These are phyloP conservation scores for Pythium biforme DNA, from an alignment of 352 stramenopile genomes.

Conservation along the genomic window DNA sequence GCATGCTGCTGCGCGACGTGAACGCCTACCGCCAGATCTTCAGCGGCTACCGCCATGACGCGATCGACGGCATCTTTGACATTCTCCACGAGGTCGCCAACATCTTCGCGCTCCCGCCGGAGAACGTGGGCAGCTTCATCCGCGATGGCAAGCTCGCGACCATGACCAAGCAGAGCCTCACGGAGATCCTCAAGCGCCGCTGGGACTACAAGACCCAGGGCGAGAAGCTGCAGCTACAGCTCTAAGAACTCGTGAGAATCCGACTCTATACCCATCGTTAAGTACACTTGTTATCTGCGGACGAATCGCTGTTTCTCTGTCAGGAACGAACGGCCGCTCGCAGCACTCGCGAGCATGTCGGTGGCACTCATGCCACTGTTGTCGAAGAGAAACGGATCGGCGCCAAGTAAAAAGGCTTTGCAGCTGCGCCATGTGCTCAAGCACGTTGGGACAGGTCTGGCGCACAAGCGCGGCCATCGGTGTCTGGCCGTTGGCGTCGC, in stretches of 20 bases:
- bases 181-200: slow-evolving; percentile 70
- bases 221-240: slow-evolving; percentile 64
- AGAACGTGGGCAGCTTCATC: slow-evolving; percentile 78
- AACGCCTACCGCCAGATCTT: slow-evolving; percentile 76
- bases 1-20: slow-evolving; percentile 78
- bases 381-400: not conserved
- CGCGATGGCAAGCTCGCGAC: slow-evolving; percentile 68
- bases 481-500: not conserved
- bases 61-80: slow-evolving; percentile 71
- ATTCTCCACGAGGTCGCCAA: slow-evolving; percentile 81
- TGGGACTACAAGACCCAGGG: slow-evolving; percentile 83
- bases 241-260: slow-evolving; percentile 13
- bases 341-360: not conserved
- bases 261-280: not conserved
- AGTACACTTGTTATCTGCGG: not conserved
- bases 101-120: slow-evolving; percentile 70
- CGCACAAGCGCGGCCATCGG: not conserved
- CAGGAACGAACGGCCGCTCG: not conserved
- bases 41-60: slow-evolving; percentile 34
- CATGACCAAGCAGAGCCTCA: slow-evolving; percentile 56
- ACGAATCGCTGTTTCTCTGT: not conserved
- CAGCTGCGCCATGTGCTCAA: not conserved
- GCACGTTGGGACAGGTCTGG: not conserved
- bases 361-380: not conserved
- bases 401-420: not conserved